Evolutionary conservation across 2,329 filamentous ascomycete genomes (phyloP), one percentile per base, ranked within the genome.

Genomic region (Boeremia lycopersici): DNA sequence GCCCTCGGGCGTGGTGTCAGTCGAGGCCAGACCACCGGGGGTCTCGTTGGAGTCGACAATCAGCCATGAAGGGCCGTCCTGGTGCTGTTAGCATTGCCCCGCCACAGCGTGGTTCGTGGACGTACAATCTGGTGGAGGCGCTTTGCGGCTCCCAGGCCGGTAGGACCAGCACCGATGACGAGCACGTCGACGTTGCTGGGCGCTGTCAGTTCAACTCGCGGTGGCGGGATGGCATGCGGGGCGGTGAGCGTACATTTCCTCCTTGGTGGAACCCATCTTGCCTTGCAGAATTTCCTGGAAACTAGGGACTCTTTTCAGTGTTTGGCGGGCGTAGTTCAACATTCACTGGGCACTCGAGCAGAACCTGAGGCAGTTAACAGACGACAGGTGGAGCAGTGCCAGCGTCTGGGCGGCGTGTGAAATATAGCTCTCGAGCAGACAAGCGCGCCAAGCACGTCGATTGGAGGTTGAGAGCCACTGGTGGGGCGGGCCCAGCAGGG

Each of bases 81-180:
- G 71, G 50, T 44, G 56, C 53, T 68, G 42, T 55, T 42, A 69
- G 65, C 68, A 68, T 56, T 55, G 67, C 53, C 41, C 49, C 53
- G 47, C 49, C 15, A 50, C 15, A 35, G 38, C 44, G 28, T 15
- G 12, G 13, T 36, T 13, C 19, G 39, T 26, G 46, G 46, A 75
- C 88, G 68, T 83, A 98, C 95, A 74, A 97, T 88, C 80, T 99
- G 95, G 79, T 98, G 89, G 65, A 99, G 86, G 76, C 95, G 91
- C 84, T 99, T 99, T 70, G 95, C 95, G 76, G 95, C 95, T 84
- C 95, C 95, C 69, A 98, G 86, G 80, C 95, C 95, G 74, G 95
- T 98, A 70, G 95, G 95, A 75, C 95, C 95, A 80, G 93, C 93
- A 75, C 95, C 95, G 82, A 98, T 97, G 78, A 99, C 88, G 75